Base-by-base conservation (phyloP, 768 basidiomycete species). In the Phaeolepiota aurea region DNA sequence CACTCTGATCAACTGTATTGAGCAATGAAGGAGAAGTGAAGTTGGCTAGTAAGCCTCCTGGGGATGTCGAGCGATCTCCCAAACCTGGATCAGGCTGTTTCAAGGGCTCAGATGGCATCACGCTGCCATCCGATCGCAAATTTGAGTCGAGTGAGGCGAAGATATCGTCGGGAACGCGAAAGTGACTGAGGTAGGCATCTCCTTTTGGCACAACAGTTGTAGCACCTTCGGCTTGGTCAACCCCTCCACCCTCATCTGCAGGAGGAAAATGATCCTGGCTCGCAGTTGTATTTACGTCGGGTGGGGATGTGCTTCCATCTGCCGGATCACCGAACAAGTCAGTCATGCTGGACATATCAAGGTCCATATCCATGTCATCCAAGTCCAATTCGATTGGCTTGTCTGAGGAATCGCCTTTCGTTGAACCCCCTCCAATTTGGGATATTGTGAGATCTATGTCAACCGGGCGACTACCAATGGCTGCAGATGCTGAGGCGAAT, bases 351-450 rank as follows among this genome's bases (percentile, higher is more conserved):
- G 69, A 52, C 67, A 79, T 79, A 52, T 79, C 77, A 38, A 82
- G 74, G 47, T 85, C 80, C 57, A 81, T 77, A 37, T 85, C 80
- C 57, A 81, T 77, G 38, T 50, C 48, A 34, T 87, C 84, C 41
- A 88, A 51, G 54, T 88, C 84, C 18, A 88, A 69, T 52, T 87
- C 86, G 42, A 88, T 87, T 14, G 87, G 85, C 55, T 84, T 83
- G 54, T 89, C 86, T 1, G 76, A 82, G 4, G 80, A 82, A 52
- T 63, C 79, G 11, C 86, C 82, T 12, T 71, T 52, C 20, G 53
- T 43, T 1, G 43, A 23, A 16, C 49, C 54, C 13, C 46, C 44
- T 15, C 15, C 33, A 7, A 64, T 47, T 20, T 72, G 58, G 11
- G 66, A 47, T 18, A 73, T 55, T 5, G 75, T 80, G 4, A 86